phyloP scores from a whole-genome alignment of 177 flowering plant genomes.

The Telopea speciosissima region DNA sequence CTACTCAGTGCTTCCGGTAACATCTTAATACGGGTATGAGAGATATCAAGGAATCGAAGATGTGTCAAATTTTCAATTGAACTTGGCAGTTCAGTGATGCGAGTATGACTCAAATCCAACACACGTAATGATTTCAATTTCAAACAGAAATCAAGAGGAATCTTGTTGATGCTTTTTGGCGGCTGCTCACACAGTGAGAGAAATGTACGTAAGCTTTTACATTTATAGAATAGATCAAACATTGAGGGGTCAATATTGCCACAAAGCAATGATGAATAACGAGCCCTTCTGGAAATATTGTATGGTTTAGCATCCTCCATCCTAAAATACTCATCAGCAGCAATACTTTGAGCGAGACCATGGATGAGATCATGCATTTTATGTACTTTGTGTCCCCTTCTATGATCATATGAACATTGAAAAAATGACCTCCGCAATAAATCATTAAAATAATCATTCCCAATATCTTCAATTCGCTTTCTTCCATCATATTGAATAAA shows the following conservation, averaged over 20 bases:
- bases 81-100: slow-evolving; percentile 10
- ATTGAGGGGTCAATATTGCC: not conserved
- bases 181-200: not conserved
- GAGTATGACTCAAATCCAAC: slow-evolving; percentile 3
- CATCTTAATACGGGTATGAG: not conserved
- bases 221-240: not conserved
- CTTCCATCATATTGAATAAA: not conserved
- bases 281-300: not conserved
- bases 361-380: too few relatives aligned
- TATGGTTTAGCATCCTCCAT: not conserved
- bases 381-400: too few relatives aligned
- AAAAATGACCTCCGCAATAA: slow-evolving; percentile 19
- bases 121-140: slow-evolving; percentile 6
- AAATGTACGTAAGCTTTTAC: slow-evolving; percentile 8
- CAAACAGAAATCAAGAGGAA: not conserved
- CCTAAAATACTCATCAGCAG: not conserved
- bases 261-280: not conserved
- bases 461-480: slow-evolving; percentile 17
- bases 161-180: too few relatives aligned
- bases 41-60: slow-evolving; percentile 14
- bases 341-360: too few relatives aligned
- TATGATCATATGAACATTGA: slow-evolving; percentile 1
- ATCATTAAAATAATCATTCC: slow-evolving; percentile 12
- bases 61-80: slow-evolving; percentile 15
- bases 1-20: slow-evolving; percentile 9